A percentile compares a stretch with the other conserved stretches of the same genome.
These are phyloP conservation scores for Nicotiana benthamiana DNA, from an alignment of 257 asterid species.

Conservation along the genomic window DNA sequence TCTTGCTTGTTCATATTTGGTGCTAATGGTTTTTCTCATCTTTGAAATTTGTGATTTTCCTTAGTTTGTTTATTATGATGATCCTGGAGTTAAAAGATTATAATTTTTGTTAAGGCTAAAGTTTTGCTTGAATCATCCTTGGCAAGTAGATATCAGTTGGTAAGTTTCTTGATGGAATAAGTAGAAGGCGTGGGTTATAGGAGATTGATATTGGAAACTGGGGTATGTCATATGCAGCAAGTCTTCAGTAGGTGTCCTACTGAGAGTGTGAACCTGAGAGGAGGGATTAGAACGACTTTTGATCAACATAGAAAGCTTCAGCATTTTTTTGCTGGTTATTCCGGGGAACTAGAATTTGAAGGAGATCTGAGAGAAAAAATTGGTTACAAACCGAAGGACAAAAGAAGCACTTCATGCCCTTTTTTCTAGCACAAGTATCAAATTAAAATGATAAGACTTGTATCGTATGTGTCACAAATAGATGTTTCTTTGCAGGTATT, in stretches of 20 bases:
- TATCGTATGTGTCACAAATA: not conserved
- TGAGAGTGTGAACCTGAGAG: not conserved
- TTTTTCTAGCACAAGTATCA: not conserved
- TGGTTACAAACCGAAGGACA: not conserved
- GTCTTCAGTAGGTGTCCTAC: not conserved
- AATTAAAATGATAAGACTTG: not conserved
- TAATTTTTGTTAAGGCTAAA: not conserved
- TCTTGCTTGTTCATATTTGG: not conserved
- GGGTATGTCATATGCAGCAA: not conserved
- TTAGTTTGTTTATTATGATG: not conserved
- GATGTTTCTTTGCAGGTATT: not conserved
- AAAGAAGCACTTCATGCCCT: not conserved
- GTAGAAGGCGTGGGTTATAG: not conserved
- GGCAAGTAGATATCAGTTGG: not conserved
- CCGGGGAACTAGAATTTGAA: not conserved
- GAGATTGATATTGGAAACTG: not conserved
- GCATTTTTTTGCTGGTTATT: not conserved
- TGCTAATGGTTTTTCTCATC: conserved; percentile 2
- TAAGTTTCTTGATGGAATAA: conserved; percentile 2
- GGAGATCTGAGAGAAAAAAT: not conserved
- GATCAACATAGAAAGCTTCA: not conserved
- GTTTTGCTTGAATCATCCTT: not conserved
- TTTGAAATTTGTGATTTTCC: not conserved
- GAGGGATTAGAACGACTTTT: not conserved
- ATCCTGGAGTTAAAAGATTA: not conserved